Percentiles rank a stretch among this genome's conserved stretches.
These are phyloP conservation scores for Daldinia concentrica DNA, from an alignment of 495 filamentous ascomycete genomes.

Conservation along the genomic window DNA sequence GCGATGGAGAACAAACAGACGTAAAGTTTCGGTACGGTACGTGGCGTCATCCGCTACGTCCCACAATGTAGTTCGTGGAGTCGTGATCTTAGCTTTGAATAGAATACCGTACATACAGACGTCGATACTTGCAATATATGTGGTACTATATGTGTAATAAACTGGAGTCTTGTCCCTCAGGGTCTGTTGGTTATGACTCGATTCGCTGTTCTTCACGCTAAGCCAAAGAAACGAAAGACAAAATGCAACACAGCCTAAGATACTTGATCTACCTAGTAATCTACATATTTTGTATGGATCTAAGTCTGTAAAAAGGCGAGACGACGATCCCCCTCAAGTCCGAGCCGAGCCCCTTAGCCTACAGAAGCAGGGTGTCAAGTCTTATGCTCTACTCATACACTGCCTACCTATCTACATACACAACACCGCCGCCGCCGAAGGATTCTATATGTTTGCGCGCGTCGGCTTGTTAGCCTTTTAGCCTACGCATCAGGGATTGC, in stretches of 20 bases:
- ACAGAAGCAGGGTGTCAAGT: background rate
- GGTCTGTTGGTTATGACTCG: constrained; percentile 9
- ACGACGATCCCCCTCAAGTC: background rate
- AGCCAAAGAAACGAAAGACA: background rate
- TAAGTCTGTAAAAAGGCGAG: background rate
- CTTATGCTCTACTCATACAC: background rate
- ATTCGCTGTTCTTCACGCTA: constrained; percentile 13
- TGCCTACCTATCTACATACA: constrained; percentile 7
- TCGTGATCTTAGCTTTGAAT: constrained; percentile 25
- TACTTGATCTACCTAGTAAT: background rate
- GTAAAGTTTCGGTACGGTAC: constrained; percentile 45
- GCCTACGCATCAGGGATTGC: constrained; percentile 4
- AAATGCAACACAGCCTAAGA: background rate
- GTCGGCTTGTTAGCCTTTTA: background rate
- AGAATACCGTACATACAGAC: constrained; percentile 6
- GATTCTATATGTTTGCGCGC: constrained; percentile 21
- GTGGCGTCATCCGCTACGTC: constrained; percentile 45
- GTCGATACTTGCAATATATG: too few relatives aligned
- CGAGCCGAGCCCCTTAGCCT: background rate
- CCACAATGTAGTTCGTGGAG: constrained; percentile 29
- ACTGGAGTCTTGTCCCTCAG: constrained; percentile 12
- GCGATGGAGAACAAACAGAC: constrained; percentile 33
- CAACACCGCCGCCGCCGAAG: constrained; percentile 13
- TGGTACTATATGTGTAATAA: background rate
- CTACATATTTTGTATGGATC: background rate